A percentile compares a stretch with the other conserved stretches of the same genome.
Evolutionary conservation across 805 yeast genomes (phyloP).

Genomic region (Lipomyces sp.): DNA sequence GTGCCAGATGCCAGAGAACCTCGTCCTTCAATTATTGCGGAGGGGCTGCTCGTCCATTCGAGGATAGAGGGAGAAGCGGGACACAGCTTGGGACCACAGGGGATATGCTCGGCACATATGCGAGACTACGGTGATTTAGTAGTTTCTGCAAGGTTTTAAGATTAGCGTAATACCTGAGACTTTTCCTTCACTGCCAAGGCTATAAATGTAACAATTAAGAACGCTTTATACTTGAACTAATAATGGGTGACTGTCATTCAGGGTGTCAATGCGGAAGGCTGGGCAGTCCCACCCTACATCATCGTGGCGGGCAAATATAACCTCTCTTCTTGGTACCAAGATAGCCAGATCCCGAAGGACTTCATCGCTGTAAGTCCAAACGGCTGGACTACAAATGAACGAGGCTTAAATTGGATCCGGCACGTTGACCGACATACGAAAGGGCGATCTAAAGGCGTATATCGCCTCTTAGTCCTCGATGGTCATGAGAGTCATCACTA

Average conservation of each 20-base stretch:
- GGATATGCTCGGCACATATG: too few species aligned
- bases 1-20: too few species aligned
- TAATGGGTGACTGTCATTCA: slow-evolving; percentile 1
- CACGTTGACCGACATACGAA: slow-evolving; percentile 18
- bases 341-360: slow-evolving; percentile 5
- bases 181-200: too few species aligned
- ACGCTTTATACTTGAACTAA: too few species aligned
- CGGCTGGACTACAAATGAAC: slow-evolving; percentile 16
- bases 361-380: slow-evolving; percentile 8
- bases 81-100: too few species aligned
- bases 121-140: too few species aligned
- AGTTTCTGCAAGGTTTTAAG: too few species aligned
- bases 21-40: too few species aligned
- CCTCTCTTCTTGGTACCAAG: slow-evolving; percentile 12
- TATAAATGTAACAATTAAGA: too few species aligned
- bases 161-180: too few species aligned
- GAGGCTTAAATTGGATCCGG: slow-evolving; percentile 8
- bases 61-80: too few species aligned
- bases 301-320: slow-evolving; percentile 9
- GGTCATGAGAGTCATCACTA: slow-evolving; percentile 22
- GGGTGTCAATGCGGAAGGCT: slow-evolving; percentile 13
- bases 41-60: too few species aligned
- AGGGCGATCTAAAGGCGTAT: slow-evolving; percentile 13
- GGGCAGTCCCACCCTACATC: slow-evolving; percentile 25
- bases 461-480: slow-evolving; percentile 18